Evolutionary conservation across 164 flowering plant genomes (phyloP), one percentile per base, ranked within the genome.

Genomic region (Brasenia schreberi): DNA sequence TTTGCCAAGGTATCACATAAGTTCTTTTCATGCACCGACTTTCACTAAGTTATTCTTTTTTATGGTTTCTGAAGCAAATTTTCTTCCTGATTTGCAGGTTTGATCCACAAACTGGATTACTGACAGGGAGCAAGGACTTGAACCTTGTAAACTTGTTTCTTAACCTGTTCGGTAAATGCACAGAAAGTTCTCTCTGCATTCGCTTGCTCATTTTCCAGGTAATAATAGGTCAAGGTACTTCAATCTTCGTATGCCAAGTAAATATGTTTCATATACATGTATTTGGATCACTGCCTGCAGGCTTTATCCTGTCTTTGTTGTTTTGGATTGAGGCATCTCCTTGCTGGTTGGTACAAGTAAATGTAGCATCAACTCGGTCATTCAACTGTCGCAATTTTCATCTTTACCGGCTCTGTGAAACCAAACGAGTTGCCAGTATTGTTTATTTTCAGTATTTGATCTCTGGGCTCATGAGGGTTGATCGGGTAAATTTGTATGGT

Each of bases 331-430:
- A 80, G 98, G 73, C 80, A 90, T 81, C 61, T 87, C 42, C 97
- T 93, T 59, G 77, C 97, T 63, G 98, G 98, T 45, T 93, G 98
- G 98, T 93, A 93, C 78, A 93, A 93, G 70, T 93, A 3, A 78
- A 87, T 7, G 67, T 62, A 18, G 10, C 56, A 49, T 49, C 12
- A 49, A 9, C 14, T 49, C 39, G 39, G 3, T 33, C 39, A 33
- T 33, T 33, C 39, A 33, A 1, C 39, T 33, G 39, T 33, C 39
- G 39, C 39, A 33, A 33, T 33, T 33, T 33, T 33, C 39, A 33
- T 33, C 39, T 33, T 33, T 33, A 33, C 39, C 39, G 39, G 39
- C 39, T 33, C 39, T 33, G 39, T 33, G 39, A 33, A 33, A 33
- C 39, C 39, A 33, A 33, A 4, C 39, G 39, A 33, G 39, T 33